Percentiles rank a stretch among this genome's conserved stretches.
Evolutionary conservation across 805 yeast species (phyloP).

Genomic region (Saccharomycopsis fermentans): DNA sequence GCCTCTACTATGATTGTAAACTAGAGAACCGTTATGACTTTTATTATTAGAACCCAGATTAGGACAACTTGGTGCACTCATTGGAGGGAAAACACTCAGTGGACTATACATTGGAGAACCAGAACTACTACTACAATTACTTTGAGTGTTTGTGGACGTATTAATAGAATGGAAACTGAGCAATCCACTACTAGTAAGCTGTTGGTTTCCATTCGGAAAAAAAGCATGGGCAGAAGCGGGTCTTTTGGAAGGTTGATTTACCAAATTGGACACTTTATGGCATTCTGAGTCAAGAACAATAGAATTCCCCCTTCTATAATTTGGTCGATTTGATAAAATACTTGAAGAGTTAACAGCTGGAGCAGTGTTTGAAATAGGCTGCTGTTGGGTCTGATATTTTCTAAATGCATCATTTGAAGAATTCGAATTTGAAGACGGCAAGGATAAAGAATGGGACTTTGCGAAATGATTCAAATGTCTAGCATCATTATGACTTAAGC

Average conservation of each 20-base stretch:
- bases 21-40: background rate
- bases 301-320: background rate
- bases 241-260: background rate
- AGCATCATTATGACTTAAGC: background rate
- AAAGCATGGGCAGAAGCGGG: background rate
- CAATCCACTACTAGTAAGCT: background rate
- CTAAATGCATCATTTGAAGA: background rate
- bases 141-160: background rate
- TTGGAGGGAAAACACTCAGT: background rate
- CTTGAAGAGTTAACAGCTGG: background rate
- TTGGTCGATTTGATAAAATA: background rate
- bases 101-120: background rate
- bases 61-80: background rate
- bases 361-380: background rate
- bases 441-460: background rate
- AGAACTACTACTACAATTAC: background rate
- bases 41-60: background rate
- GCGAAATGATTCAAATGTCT: background rate
- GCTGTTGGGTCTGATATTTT: background rate
- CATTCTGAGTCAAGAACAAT: background rate
- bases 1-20: background rate
- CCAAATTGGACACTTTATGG: background rate
- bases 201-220: background rate
- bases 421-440: background rate
- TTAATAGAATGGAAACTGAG: background rate